Evolutionary conservation across 306 rosid genomes (phyloP).

Genomic region (Delonix regia): DNA sequence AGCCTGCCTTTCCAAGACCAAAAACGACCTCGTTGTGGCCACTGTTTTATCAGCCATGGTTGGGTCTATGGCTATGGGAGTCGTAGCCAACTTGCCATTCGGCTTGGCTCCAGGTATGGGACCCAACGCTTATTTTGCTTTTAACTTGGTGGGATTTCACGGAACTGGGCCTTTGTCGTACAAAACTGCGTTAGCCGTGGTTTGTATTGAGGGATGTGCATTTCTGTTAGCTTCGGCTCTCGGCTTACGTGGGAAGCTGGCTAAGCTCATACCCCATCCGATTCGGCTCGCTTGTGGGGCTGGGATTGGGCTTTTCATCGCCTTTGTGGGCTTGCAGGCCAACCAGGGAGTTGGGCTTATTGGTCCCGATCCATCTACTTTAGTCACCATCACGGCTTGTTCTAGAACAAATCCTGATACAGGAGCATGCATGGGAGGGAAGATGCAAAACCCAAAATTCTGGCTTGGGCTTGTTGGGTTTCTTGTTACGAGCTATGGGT

Average conservation of each 20-base stretch:
- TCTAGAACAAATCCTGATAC: constrained; percentile 54
- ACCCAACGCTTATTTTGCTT: constrained; percentile 81
- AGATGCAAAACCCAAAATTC: constrained; percentile 66
- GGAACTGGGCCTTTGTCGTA: constrained; percentile 73
- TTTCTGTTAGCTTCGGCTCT: constrained; percentile 69
- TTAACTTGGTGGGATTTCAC: constrained; percentile 81
- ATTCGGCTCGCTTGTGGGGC: constrained; percentile 79
- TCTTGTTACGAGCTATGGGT: constrained; percentile 63
- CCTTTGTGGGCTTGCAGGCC: constrained; percentile 83
- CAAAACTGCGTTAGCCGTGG: constrained; percentile 71
- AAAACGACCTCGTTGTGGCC: constrained; percentile 80
- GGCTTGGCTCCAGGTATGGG: constrained; percentile 98
- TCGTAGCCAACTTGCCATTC: constrained; percentile 78
- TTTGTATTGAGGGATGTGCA: constrained; percentile 63
- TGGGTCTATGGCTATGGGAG: constrained; percentile 79
- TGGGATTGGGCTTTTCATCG: constrained; percentile 93
- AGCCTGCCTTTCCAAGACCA: constrained; percentile 61
- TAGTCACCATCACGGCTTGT: constrained; percentile 79
- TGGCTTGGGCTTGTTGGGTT: constrained; percentile 82
- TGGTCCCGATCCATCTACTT: constrained; percentile 74
- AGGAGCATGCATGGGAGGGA: constrained; percentile 78
- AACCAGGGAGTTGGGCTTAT: constrained; percentile 79
- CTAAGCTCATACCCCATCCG: constrained; percentile 67
- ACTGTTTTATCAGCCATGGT: constrained; percentile 75
- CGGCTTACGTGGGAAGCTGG: constrained; percentile 82